These are phyloP conservation scores for Penicillium roqueforti DNA, from an alignment of 495 filamentous ascomycete genomes.

Conservation along the genomic window DNA sequence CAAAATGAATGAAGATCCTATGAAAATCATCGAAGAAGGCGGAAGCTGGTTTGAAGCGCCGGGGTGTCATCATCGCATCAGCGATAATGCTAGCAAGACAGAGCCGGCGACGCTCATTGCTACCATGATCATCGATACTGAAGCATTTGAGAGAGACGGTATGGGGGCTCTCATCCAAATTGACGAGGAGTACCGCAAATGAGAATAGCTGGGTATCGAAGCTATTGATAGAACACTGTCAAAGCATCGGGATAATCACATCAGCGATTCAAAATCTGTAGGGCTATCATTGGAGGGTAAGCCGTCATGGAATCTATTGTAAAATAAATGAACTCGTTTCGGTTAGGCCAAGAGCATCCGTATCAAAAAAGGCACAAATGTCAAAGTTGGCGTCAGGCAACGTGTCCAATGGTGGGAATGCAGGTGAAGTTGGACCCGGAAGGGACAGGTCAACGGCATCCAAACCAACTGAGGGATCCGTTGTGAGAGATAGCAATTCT, in stretches of 20 bases:
- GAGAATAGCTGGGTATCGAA: too few species aligned
- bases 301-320: not conserved
- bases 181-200: constrained; percentile 26
- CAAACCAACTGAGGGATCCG: not conserved
- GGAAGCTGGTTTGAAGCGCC: constrained; percentile 41
- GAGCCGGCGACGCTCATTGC: constrained; percentile 30
- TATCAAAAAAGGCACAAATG: constrained; percentile 12
- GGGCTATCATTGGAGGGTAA: not conserved
- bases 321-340: not conserved
- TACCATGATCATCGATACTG: constrained; percentile 32
- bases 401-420: not conserved
- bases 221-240: not conserved
- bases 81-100: constrained; percentile 36
- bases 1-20: constrained; percentile 42
- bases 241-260: not conserved
- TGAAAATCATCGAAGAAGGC: constrained; percentile 21
- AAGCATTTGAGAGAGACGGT: constrained; percentile 28
- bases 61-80: constrained; percentile 41
- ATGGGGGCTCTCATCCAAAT: constrained; percentile 26
- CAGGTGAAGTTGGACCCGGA: not conserved
- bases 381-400: constrained; percentile 8
- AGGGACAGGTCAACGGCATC: not conserved
- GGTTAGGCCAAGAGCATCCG: not conserved
- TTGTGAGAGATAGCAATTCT: constrained; percentile 15
- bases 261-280: not conserved